Percentiles rank a stretch among this genome's conserved stretches.
phyloP scores from a whole-genome alignment of 169 alveolate genomes.

The Eimeria acervulina region DNA sequence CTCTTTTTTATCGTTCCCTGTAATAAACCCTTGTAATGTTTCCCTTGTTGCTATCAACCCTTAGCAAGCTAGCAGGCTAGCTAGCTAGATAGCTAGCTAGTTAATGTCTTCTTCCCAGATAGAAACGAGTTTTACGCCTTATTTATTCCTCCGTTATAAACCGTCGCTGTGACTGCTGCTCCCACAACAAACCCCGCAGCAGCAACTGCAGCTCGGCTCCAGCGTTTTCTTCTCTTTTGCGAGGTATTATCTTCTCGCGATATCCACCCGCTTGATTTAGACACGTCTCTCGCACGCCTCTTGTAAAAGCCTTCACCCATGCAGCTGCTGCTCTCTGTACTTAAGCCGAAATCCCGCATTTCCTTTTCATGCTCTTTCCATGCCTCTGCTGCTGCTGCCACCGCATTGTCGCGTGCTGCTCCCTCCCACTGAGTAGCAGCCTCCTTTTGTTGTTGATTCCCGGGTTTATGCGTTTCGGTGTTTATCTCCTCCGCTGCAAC shows the following conservation, averaged over 20 bases:
- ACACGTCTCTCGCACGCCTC: not conserved
- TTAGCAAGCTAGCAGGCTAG: no score
- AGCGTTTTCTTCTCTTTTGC: not conserved
- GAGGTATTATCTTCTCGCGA: not conserved
- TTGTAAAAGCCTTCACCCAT: not conserved
- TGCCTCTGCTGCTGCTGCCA: conserved; percentile 16
- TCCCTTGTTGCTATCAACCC: no score
- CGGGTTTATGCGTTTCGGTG: not conserved
- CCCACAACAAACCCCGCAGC: not conserved
- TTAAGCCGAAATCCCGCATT: not conserved
- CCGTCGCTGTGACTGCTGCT: not conserved
- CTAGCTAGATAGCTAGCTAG: no score
- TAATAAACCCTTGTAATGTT: no score
- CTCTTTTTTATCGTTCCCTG: no score
- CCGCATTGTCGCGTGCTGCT: not conserved
- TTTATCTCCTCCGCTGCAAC: not conserved
- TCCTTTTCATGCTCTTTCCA: not conserved
- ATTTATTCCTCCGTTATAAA: not conserved
- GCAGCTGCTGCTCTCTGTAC: not conserved
- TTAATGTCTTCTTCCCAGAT: no score
- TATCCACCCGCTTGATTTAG: not conserved
- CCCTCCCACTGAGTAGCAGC: not conserved
- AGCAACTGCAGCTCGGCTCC: not conserved
- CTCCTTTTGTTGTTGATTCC: not conserved
- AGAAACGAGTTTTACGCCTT: no score